Conservation (phyloP, 1,139 yeast species). For the Candida buenavistaensis region DNA sequence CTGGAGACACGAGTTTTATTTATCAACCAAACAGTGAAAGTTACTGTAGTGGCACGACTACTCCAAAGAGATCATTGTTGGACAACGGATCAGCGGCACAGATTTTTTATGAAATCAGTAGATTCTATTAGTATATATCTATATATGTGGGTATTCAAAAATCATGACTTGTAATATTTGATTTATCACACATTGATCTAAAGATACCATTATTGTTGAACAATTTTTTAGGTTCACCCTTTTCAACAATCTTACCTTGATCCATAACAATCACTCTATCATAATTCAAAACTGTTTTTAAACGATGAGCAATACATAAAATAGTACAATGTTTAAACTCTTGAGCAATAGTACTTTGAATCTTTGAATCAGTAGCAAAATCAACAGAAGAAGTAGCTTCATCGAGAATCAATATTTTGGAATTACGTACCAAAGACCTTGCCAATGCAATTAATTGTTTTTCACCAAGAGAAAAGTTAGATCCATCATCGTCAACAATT, state of each 20-base stretch:
- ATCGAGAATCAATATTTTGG: conserved; percentile 39
- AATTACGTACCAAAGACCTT: conserved; percentile 39
- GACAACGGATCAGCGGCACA: conserved; percentile 28
- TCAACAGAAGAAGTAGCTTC: conserved; percentile 48
- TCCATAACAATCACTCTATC: conserved; percentile 41
- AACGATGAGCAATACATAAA: conserved; percentile 43
- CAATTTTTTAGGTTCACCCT: conserved; percentile 50
- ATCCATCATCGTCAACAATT: conserved; percentile 40
- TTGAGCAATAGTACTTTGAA: conserved; percentile 33
- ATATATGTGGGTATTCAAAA: too few relatives aligned
- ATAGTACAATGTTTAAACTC: conserved; percentile 40
- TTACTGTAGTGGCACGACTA: conserved; percentile 17
- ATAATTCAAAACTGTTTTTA: conserved; percentile 38
- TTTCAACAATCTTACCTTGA: conserved; percentile 59
- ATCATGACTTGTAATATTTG: conserved; percentile 41
- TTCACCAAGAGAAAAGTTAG: conserved; percentile 42
- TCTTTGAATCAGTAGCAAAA: conserved; percentile 40
- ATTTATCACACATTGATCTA: conserved; percentile 60
- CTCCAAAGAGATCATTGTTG: conserved; percentile 19
- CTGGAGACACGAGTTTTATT: conserved; percentile 5
- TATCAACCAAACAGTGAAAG: conserved; percentile 8
- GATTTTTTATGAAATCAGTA: conserved; percentile 18
- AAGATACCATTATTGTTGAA: conserved; percentile 25
- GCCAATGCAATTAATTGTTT: conserved; percentile 43
- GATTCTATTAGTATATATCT: conserved; percentile 5